Evolutionary conservation across 257 asterid species (phyloP).

Genomic region (Haberlea rhodopensis): DNA sequence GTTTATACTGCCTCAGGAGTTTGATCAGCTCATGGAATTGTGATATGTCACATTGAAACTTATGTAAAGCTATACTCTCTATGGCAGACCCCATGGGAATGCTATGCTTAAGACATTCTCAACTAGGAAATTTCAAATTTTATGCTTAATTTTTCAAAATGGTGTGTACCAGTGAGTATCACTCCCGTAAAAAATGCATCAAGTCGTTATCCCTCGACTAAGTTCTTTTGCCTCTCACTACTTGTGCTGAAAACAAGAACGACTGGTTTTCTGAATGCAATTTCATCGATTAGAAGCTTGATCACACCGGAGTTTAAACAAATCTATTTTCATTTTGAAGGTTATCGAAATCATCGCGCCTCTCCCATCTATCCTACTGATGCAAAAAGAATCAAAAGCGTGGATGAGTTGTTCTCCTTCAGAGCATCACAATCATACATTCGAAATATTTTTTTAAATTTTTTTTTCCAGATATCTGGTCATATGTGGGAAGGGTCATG

Average conservation of each 20-base stretch:
- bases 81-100: too few relatives aligned
- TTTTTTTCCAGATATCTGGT: too few relatives aligned
- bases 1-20: not conserved
- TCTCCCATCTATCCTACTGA: conserved; percentile 58
- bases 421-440: too few relatives aligned
- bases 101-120: too few relatives aligned
- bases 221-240: too few relatives aligned
- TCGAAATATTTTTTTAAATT: too few relatives aligned
- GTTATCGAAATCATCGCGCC: conserved; percentile 53
- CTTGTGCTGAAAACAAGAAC: not conserved
- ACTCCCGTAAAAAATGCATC: not conserved
- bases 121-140: too few relatives aligned
- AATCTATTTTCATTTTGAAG: conserved; percentile 41
- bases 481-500: too few relatives aligned
- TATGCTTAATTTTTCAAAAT: too few relatives aligned
- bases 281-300: not conserved
- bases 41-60: not conserved
- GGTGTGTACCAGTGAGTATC: not conserved
- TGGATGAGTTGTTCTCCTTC: too few relatives aligned
- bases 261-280: not conserved
- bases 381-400: conserved; percentile 36
- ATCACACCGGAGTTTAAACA: not conserved
- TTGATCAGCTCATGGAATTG: not conserved
- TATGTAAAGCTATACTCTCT: too few relatives aligned
- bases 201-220: not conserved